Conservation (phyloP, 768 basidiomycete species). For the Amanita pallidorosea region DNA sequence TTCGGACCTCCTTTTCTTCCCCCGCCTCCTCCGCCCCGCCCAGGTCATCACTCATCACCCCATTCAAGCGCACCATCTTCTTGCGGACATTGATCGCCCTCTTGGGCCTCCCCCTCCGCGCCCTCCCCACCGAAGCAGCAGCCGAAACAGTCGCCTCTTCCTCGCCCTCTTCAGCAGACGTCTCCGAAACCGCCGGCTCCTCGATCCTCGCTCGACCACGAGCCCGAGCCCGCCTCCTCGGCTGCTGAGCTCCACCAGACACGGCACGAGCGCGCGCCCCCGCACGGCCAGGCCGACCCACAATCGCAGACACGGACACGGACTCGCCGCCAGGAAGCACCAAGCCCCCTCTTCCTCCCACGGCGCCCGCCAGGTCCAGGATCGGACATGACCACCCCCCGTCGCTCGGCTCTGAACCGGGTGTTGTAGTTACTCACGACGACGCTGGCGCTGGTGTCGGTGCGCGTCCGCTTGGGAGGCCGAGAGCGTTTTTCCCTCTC, state of each 20-base stretch:
- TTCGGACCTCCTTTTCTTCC: not conserved
- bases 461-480: not conserved
- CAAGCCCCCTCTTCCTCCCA: no score
- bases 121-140: no score
- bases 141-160: no score
- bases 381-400: not conserved
- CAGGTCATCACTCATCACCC: not conserved
- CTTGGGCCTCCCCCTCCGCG: not conserved
- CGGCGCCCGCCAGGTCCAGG: not conserved
- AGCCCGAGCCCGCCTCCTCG: not conserved
- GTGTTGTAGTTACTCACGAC: slow-evolving; percentile 5
- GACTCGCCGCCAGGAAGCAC: not conserved
- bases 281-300: not conserved
- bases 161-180: no score
- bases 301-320: not conserved
- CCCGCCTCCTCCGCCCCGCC: not conserved
- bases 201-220: not conserved
- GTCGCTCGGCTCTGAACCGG: slow-evolving; percentile 1
- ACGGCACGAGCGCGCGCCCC: not conserved
- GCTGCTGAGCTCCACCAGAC: not conserved
- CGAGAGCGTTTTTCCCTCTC: not conserved
- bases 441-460: not conserved
- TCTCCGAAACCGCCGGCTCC: no score
- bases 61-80: not conserved
- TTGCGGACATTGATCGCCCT: not conserved